Base-by-base conservation (phyloP, 1,284 basidiomycete genomes). In the Boletus mariae region DNA sequence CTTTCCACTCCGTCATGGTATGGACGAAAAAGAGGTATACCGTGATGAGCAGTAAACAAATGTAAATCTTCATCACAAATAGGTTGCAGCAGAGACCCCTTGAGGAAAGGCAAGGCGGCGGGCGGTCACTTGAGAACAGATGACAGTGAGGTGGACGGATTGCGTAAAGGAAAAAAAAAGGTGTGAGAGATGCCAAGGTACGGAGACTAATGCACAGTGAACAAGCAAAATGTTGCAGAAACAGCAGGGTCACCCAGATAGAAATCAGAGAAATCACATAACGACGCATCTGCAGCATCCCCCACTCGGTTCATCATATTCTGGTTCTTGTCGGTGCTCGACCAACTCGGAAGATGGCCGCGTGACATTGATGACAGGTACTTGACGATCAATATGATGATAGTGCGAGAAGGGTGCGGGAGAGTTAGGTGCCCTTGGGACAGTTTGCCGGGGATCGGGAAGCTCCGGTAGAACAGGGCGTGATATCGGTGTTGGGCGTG, bases 221-320 rank as follows among this genome's bases (percentile, higher is more conserved):
- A 61, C 59, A 60, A 62, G 61, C 61, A 60, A 62, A 52, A 44
- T 54, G 51, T 38, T 45, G 51, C 49, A 49, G 35, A 45, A 55
- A 60, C 50, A 66, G 62, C 56, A 57, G 43, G 51, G 37, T 20
- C 20, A 20, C 20, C 20, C 20, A 20, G 31, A 47, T 45, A 35
- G 44, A 58, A 52, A 56, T 45, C 52, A 43, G 47, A 40, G 43
- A 50, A 56, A 66, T 83, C 77, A 85, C 82, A 84, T 84, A 61
- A 84, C 71, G 55, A 80, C 69, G 65, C 82, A 85, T 66, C 79
- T 79, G 73, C 82, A 84, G 60, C 83, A 84, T 40, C 82, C 81
- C 43, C 69, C 73, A 29, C 59, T 59, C 1, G 62, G 69, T 12
- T 77, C 75, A 32, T 82, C 78, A 32, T 78, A 71, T n/a, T 70